These are phyloP conservation scores for Botrytis porri DNA, from an alignment of 2,329 filamentous ascomycete species.

Conservation along the genomic window DNA sequence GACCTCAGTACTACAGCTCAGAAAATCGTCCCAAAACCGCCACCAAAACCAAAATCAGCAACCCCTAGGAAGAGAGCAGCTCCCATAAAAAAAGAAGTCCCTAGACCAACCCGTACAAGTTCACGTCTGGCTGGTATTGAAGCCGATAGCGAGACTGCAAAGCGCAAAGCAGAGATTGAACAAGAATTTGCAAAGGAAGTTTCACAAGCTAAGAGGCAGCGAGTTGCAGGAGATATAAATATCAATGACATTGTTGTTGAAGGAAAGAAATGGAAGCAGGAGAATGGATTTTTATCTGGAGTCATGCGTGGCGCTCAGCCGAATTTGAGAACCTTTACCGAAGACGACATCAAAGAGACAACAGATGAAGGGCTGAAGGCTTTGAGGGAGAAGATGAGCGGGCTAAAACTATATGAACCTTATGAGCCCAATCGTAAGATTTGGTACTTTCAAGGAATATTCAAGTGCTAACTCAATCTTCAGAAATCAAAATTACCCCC, in stretches of 20 bases:
- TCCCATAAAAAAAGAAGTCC: constrained; percentile 47
- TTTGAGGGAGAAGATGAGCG: constrained; percentile 72
- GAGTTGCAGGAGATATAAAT: constrained; percentile 65
- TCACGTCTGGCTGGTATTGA: constrained; percentile 56
- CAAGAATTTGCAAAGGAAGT: constrained; percentile 54
- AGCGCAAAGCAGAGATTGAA: constrained; percentile 66
- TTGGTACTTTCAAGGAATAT: not conserved
- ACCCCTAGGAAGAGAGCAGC: constrained; percentile 43
- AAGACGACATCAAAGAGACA: constrained; percentile 78
- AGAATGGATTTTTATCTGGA: constrained; percentile 62
- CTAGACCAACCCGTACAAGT: constrained; percentile 55
- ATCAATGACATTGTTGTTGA: constrained; percentile 77
- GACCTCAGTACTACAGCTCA: constrained; percentile 72
- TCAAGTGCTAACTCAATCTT: constrained; percentile 10
- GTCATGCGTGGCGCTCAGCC: constrained; percentile 70
- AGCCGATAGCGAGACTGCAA: constrained; percentile 57
- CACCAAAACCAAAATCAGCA: constrained; percentile 49
- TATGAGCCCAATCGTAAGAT: constrained; percentile 73
- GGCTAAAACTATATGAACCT: constrained; percentile 74
- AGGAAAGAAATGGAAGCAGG: constrained; percentile 71
- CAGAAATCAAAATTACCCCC: constrained; percentile 87
- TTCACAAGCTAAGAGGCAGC: constrained; percentile 59
- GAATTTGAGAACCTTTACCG: constrained; percentile 78
- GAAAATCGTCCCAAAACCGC: constrained; percentile 59
- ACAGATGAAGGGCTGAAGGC: constrained; percentile 71